phyloP scores from a whole-genome alignment of 805 yeast genomes.

The Metschnikowia amazonensis region DNA sequence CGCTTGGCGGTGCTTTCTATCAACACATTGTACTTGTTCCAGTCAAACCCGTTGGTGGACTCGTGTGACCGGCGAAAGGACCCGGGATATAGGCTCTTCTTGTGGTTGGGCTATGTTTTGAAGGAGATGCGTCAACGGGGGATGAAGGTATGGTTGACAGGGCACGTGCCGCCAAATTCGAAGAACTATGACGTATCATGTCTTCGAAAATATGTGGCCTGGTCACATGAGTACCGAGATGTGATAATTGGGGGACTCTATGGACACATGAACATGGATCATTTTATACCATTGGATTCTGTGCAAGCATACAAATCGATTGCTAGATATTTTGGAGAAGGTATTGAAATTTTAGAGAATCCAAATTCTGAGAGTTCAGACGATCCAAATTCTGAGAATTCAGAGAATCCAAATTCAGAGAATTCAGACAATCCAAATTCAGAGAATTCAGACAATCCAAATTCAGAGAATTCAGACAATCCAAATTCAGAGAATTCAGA shows the following conservation, averaged over 20 bases:
- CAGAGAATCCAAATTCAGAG: too few relatives aligned
- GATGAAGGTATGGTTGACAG: constrained; percentile 83
- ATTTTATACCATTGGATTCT: constrained; percentile 74
- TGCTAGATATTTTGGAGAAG: constrained; percentile 10
- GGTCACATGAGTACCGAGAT: constrained; percentile 82
- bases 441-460: too few relatives aligned
- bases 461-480: too few relatives aligned
- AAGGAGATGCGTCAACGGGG: constrained; percentile 67
- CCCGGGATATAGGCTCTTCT: constrained; percentile 74
- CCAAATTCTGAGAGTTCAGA: too few relatives aligned
- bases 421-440: too few relatives aligned
- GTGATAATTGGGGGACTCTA: constrained; percentile 77
- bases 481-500: too few relatives aligned
- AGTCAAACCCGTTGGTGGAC: constrained; percentile 77
- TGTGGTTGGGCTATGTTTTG: constrained; percentile 74
- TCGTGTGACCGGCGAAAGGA: constrained; percentile 67
- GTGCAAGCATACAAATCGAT: constrained; percentile 60
- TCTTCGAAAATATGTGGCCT: constrained; percentile 68
- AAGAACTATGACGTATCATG: constrained; percentile 75
- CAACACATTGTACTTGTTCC: constrained; percentile 72
- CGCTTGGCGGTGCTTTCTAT: constrained; percentile 75
- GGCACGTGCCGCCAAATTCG: constrained; percentile 85
- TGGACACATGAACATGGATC: constrained; percentile 91
- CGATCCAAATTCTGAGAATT: too few relatives aligned
- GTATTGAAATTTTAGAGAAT: too few relatives aligned